phyloP scores from a whole-genome alignment of 345 rosid genomes.

The Erucastrum elatum region DNA sequence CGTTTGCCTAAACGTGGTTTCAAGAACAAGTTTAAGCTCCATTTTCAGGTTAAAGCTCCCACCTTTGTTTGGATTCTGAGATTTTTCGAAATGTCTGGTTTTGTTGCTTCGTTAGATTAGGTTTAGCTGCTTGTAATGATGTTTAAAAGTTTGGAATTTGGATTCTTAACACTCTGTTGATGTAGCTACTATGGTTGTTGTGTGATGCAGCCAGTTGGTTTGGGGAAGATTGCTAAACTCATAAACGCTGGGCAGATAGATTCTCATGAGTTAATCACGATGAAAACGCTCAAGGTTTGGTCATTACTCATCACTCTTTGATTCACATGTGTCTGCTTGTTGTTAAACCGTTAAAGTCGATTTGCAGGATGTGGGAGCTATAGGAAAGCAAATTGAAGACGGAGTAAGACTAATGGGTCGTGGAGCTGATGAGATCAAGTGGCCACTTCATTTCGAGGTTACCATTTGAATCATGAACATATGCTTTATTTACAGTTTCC shows the following conservation, averaged over 20 bases:
- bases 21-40: slow-evolving; percentile 83
- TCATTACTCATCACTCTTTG: slow-evolving; percentile 8
- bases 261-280: slow-evolving; percentile 92
- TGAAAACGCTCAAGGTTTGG: slow-evolving; percentile 91
- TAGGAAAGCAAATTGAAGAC: slow-evolving; percentile 89
- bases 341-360: background rate
- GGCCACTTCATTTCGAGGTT: slow-evolving; percentile 98
- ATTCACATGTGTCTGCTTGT: slow-evolving; percentile 18
- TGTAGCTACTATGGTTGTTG: background rate
- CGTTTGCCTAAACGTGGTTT: slow-evolving; percentile 92
- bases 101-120: background rate
- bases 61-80: background rate
- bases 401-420: slow-evolving; percentile 98
- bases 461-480: background rate
- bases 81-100: background rate
- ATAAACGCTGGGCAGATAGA: slow-evolving; percentile 92
- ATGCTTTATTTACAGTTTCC: background rate
- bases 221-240: slow-evolving; percentile 88
- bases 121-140: no score
- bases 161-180: slow-evolving; percentile 1
- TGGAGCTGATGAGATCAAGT: slow-evolving; percentile 79
- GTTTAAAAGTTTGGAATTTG: background rate
- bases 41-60: slow-evolving; percentile 63
- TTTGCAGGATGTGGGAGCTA: slow-evolving; percentile 71
- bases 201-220: slow-evolving; percentile 77